A percentile compares a stretch with the other conserved stretches of the same genome.
phyloP scores from a whole-genome alignment of 2,329 filamentous ascomycete genomes.

The Alternaria sp. region DNA sequence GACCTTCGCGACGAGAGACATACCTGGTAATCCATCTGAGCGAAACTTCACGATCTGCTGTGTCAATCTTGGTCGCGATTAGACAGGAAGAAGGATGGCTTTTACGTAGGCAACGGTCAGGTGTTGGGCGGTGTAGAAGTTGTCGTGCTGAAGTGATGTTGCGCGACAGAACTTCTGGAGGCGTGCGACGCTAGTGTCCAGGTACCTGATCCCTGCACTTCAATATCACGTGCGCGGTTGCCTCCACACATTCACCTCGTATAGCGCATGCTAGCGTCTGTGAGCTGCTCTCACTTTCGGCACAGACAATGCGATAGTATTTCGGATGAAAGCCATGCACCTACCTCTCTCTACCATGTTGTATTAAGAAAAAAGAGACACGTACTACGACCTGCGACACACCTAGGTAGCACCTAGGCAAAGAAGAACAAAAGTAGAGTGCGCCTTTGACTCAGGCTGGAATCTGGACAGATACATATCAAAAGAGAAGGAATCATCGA shows the following conservation, averaged over 20 bases:
- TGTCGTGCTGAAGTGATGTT: conserved; percentile 17
- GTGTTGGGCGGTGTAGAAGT: neutral
- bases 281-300: too few relatives aligned
- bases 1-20: conserved; percentile 2
- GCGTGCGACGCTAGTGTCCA: conserved; percentile 25
- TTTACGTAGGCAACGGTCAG: neutral
- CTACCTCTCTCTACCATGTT: too few relatives aligned
- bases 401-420: too few relatives aligned
- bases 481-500: too few relatives aligned
- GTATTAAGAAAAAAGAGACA: too few relatives aligned
- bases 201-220: conserved; percentile 4
- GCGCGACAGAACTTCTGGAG: conserved; percentile 28
- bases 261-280: neutral
- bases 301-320: too few relatives aligned
- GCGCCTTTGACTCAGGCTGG: too few relatives aligned
- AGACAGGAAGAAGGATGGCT: neutral
- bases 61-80: conserved; percentile 1
- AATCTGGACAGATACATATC: too few relatives aligned
- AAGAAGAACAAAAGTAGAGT: too few relatives aligned
- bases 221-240: conserved; percentile 12
- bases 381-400: too few relatives aligned
- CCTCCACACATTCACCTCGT: conserved; percentile 4
- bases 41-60: neutral
- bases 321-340: too few relatives aligned
- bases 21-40: conserved; percentile 61